phyloP scores from a whole-genome alignment of 768 basidiomycete species.

The Boletus bicolor region DNA sequence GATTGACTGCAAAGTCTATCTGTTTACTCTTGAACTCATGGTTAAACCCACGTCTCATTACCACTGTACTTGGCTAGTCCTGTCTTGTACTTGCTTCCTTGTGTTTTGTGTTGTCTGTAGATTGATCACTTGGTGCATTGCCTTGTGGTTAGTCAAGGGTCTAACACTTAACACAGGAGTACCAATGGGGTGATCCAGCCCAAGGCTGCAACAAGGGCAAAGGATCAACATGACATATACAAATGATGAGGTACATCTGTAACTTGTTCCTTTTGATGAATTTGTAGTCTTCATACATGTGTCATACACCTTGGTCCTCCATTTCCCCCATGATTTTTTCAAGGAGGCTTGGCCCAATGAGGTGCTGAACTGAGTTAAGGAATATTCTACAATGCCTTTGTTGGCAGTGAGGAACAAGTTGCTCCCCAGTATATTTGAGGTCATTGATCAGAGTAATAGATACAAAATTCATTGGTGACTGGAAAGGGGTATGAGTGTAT shows the following conservation, averaged over 20 bases:
- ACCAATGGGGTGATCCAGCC: slow-evolving; percentile 92
- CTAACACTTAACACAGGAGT: too few species aligned
- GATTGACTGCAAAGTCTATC: too few species aligned
- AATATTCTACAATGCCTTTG: slow-evolving; percentile 88
- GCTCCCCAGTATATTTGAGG: slow-evolving; percentile 72
- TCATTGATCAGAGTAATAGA: slow-evolving; percentile 92
- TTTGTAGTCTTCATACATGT: slow-evolving; percentile 95
- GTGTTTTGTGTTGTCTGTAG: too few species aligned
- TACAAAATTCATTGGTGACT: slow-evolving; percentile 85
- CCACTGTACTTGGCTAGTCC: too few species aligned
- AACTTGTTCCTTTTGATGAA: slow-evolving; percentile 89
- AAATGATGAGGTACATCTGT: slow-evolving; percentile 49
- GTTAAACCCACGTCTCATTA: too few species aligned
- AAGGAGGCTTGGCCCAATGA: slow-evolving; percentile 91
- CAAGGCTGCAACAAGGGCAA: slow-evolving; percentile 52
- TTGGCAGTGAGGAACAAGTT: slow-evolving; percentile 91
- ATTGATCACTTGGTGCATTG: too few species aligned
- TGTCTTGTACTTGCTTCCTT: too few species aligned
- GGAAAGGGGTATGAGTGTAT: background rate
- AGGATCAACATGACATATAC: background rate
- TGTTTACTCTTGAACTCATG: too few species aligned
- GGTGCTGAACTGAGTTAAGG: slow-evolving; percentile 97
- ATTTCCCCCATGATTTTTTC: slow-evolving; percentile 98
- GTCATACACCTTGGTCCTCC: slow-evolving; percentile 80
- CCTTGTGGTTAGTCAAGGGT: too few species aligned